Conservation (phyloP, 106 monocot species). For the Xerophyta viscosa region DNA sequence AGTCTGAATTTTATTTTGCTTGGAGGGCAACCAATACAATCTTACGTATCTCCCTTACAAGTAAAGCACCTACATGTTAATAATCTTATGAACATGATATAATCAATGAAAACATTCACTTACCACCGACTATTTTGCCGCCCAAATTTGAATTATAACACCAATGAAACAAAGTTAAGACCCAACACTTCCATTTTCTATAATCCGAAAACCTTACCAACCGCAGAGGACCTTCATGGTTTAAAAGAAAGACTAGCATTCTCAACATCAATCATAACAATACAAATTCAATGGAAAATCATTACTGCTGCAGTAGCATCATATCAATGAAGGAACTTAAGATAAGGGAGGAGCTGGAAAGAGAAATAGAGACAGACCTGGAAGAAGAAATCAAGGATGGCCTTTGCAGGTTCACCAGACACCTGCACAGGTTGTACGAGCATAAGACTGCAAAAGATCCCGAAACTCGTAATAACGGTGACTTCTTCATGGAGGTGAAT, state of each 20-base stretch:
- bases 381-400: constrained; percentile 43
- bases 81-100: too few relatives aligned
- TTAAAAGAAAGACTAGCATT: neutral
- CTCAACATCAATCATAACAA: neutral
- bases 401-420: constrained; percentile 14
- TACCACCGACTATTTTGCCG: neutral
- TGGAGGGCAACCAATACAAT: constrained; percentile 7
- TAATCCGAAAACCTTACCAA: too few relatives aligned
- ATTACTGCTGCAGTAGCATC: neutral
- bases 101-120: too few relatives aligned
- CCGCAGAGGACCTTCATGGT: neutral
- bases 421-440: constrained; percentile 17
- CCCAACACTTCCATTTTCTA: too few relatives aligned
- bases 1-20: neutral
- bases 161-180: too few relatives aligned
- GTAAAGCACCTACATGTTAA: constrained; percentile 6
- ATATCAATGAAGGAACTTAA: constrained; percentile 14
- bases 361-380: constrained; percentile 22
- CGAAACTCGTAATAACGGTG: neutral
- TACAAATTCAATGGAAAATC: too few relatives aligned
- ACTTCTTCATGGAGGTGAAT: constrained; percentile 5
- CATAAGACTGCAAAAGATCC: constrained; percentile 6
- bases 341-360: constrained; percentile 25
- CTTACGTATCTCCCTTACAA: constrained; percentile 9
- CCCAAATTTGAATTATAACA: neutral